Conservation (phyloP, 2,329 filamentous ascomycete genomes). For the Claviceps citrina region DNA sequence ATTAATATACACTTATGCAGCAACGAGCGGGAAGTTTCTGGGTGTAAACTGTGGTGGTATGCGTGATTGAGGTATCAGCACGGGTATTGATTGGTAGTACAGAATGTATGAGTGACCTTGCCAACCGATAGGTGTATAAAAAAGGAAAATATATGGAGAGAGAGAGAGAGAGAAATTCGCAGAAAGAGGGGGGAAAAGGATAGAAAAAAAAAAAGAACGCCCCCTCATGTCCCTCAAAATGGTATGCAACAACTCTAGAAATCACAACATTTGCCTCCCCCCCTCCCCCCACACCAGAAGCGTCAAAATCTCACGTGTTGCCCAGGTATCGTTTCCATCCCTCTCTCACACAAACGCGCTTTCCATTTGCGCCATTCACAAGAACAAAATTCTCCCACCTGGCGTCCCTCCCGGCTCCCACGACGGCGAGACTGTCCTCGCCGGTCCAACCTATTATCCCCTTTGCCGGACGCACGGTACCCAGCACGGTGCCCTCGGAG, state of each 20-base stretch:
- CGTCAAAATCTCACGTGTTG: slow-evolving; percentile 15
- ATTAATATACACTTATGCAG: not conserved
- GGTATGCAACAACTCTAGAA: not conserved
- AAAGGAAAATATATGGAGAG: too few relatives aligned
- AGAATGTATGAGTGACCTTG: not conserved
- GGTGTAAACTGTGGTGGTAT: not conserved
- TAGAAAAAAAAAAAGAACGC: not conserved
- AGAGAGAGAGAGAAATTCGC: not conserved
- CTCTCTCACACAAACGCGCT: slow-evolving; percentile 49
- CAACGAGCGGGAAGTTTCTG: not conserved
- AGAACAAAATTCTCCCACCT: slow-evolving; percentile 80
- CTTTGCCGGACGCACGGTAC: slow-evolving; percentile 50
- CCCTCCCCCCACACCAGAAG: too few relatives aligned
- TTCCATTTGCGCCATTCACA: slow-evolving; percentile 51
- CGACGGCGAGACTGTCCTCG: slow-evolving; percentile 57
- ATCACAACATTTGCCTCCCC: not conserved
- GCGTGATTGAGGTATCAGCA: too few relatives aligned
- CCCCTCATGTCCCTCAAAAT: not conserved
- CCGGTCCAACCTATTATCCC: slow-evolving; percentile 74
- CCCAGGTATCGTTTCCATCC: slow-evolving; percentile 70
- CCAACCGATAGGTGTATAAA: too few relatives aligned
- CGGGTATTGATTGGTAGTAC: not conserved
- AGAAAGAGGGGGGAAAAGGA: not conserved
- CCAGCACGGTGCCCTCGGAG: slow-evolving; percentile 30
- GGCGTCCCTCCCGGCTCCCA: slow-evolving; percentile 66